Percentiles rank a stretch among this genome's conserved stretches.
Evolutionary conservation across 768 basidiomycete species (phyloP).

Genomic region (Serendipita indica): DNA sequence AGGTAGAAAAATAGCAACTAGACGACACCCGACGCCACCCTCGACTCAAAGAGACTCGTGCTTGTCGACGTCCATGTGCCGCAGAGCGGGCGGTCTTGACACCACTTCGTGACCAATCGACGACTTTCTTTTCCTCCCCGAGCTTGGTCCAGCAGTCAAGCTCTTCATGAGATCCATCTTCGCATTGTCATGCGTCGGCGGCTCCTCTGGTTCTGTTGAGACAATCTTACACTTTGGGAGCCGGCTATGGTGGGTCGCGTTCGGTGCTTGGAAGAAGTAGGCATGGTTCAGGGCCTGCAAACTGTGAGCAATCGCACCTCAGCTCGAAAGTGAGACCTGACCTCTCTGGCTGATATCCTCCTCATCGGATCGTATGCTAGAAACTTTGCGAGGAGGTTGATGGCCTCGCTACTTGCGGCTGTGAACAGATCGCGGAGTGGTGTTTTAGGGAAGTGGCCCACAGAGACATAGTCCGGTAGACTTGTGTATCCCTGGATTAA

Average conservation of each 20-base stretch:
- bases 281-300: conserved; percentile 66
- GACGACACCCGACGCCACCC: no score
- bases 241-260: conserved; percentile 77
- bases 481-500: conserved; percentile 63
- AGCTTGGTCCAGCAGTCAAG: not conserved
- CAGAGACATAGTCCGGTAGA: conserved; percentile 76
- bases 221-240: conserved; percentile 44
- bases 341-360: conserved; percentile 67
- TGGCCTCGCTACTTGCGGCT: conserved; percentile 70
- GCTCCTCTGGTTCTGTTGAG: not conserved
- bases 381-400: conserved; percentile 68
- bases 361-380: conserved; percentile 74
- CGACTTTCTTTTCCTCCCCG: conserved; percentile 2
- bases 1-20: no score
- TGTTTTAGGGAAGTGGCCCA: conserved; percentile 73
- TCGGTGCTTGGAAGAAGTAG: conserved; percentile 76
- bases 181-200: not conserved
- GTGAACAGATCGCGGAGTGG: conserved; percentile 79
- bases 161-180: not conserved
- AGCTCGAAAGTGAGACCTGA: conserved; percentile 24
- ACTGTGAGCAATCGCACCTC: not conserved
- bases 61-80: not conserved
- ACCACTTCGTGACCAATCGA: not conserved
- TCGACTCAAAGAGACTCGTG: no score
- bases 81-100: not conserved